Evolutionary conservation across 257 asterid species (phyloP), one percentile per base, ranked within the genome.

Genomic region (Buddleja alternifolia): DNA sequence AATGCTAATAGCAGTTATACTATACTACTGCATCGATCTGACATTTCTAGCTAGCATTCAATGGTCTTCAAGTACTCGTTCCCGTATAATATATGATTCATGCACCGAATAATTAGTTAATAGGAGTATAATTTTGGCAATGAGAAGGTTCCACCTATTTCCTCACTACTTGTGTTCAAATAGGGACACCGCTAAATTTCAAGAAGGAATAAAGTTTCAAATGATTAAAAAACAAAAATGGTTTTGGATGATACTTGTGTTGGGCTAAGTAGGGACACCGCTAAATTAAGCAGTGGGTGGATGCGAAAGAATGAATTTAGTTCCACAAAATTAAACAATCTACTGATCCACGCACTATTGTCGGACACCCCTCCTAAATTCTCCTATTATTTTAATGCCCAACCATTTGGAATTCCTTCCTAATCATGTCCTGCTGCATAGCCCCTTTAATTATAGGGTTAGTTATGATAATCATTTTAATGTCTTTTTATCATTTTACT

Each of bases 221-320:
- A n/a, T n/a, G n/a, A n/a, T 29, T 7, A 7, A 20, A 3, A 45
- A 3, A 10, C 10, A 37, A 39, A 62, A 67, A n/a, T 37, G 51
- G 54, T 64, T 41, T 52, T 45, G 48, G 32, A 19, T 53, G 80
- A 80, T 70, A 77, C 46, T 72, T 42, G 53, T 79, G 84, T 45
- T 46, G 76, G 80, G 74, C 14, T 56, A 53, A 66, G 84, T 68
- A 66, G 86, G 88, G 90, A 76, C 88, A 74, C 70, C 66, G 72
- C 77, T 53, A 41, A 75, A 71, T 56, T 73, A 64, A 67, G 82
- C 75, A 64, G 78, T 73, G 61, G 83, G 82, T 75, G 71, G 63
- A 23, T 14, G 2, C 46, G 47, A 20, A 60, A 32, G 24, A 29
- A 16, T 12, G 32, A 12, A 58, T 61, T 23, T 9, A 50, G 57